Base-by-base conservation (phyloP, 23 red algal genomes). In the Gracilaria gracilis region DNA sequence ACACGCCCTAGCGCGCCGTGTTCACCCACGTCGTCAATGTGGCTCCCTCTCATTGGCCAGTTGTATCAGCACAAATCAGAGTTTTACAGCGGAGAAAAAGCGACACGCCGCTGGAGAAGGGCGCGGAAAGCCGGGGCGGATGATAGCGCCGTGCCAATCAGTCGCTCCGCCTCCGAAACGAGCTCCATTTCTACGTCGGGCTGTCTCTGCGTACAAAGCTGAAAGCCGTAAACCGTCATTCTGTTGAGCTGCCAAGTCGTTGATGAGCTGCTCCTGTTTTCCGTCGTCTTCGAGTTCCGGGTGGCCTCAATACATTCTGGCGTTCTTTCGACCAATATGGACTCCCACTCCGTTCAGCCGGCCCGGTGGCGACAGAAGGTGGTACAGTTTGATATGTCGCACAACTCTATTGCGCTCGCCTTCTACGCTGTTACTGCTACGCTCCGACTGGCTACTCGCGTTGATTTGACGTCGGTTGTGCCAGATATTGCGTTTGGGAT, bases 321-420 rank as follows among this genome's bases (percentile, higher is more conserved):
- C 15, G 16, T 14, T 36, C 31, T 34, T 13, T 37, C 28, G 12
- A 0, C 64, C 32, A 24, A 69, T 9, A 69, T 69, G 64, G 14
- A 69, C 37, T 24, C 64, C 64, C 9, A 17, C 33, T 20, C 31
- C 0, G 23, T 42, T 4, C 72, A n/a, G 39, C 72, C 72, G 23
- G 9, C 72, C 23, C 72, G 49, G 8, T 86, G 82, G 82, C 59
- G 65, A 32, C 82, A 53, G 65, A n/a, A 25, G 19, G 61, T 86
- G 7, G 82, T 71, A 31, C 82, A 86, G 65, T 86, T 57, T 14
- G 82, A 72, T 23, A 72, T 86, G 35, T 71, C 82, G 82, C 82
- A 86, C 82, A 74, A 69, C 61, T 46, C 62, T 2, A 73, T 86
- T 24, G 36, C 82, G 36, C 82, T 86, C 17, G 82, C 66, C 31